phyloP scores from a whole-genome alignment of 2,329 filamentous ascomycete genomes.

The Cryoendolithus antarcticus region DNA sequence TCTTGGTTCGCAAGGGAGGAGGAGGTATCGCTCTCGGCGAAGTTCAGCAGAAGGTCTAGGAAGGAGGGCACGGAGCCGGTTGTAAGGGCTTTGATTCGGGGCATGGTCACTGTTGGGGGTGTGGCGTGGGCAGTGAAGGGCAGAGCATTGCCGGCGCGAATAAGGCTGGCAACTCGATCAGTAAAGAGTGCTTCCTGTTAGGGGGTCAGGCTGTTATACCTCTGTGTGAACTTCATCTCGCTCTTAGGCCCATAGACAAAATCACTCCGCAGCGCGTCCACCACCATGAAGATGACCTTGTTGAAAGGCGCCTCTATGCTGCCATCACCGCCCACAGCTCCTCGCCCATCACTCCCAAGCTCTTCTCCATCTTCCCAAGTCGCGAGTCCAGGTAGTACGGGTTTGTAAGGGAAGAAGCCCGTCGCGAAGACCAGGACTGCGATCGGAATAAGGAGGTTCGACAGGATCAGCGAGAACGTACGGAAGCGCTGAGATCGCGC shows the following conservation, averaged over 20 bases:
- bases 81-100: slow-evolving; percentile 89
- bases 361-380: slow-evolving; percentile 15
- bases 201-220: slow-evolving; percentile 49
- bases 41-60: slow-evolving; percentile 89
- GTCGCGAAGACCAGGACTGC: slow-evolving; percentile 61
- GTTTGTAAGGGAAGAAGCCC: slow-evolving; percentile 97
- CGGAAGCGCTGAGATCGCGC: slow-evolving; percentile 12
- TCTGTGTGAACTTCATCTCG: slow-evolving; percentile 79
- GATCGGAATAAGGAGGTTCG: slow-evolving; percentile 66
- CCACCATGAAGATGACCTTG: slow-evolving; percentile 90
- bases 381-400: slow-evolving; percentile 76
- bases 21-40: slow-evolving; percentile 84
- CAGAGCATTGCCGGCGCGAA: slow-evolving; percentile 68
- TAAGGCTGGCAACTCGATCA: no score
- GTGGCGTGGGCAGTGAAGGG: slow-evolving; percentile 93
- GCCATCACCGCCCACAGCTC: slow-evolving; percentile 3
- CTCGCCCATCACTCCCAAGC: not conserved
- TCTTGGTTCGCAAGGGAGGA: slow-evolving; percentile 82
- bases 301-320: slow-evolving; percentile 59
- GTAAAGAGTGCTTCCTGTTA: no score
- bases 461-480: slow-evolving; percentile 39
- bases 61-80: slow-evolving; percentile 98
- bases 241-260: slow-evolving; percentile 78
- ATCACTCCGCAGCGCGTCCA: slow-evolving; percentile 88
- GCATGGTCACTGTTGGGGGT: slow-evolving; percentile 98